Evolutionary conservation across 2,329 filamentous ascomycete species (phyloP).

Genomic region (Metarhizium anisopliae): DNA sequence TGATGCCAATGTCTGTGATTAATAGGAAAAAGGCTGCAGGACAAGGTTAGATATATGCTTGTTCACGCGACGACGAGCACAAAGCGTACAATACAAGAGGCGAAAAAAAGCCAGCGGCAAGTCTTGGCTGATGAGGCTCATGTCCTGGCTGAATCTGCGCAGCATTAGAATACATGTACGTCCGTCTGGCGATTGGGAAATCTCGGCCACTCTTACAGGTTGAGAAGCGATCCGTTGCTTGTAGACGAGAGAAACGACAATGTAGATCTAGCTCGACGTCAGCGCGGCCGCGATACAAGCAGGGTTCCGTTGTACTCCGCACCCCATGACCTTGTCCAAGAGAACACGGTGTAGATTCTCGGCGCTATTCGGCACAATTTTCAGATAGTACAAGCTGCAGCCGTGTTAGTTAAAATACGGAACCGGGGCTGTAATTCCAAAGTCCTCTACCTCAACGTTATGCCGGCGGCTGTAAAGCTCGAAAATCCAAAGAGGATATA

Average conservation of each 20-base stretch:
- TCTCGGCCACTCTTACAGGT: background rate
- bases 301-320: background rate
- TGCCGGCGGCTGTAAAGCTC: background rate
- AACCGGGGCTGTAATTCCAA: too few species aligned
- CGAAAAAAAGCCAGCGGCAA: slow-evolving; percentile 3
- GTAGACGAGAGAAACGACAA: background rate
- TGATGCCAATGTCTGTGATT: slow-evolving; percentile 17
- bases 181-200: background rate
- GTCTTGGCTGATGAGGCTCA: slow-evolving; percentile 6
- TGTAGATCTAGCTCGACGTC: background rate
- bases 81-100: background rate
- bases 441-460: background rate
- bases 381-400: background rate
- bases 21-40: background rate
- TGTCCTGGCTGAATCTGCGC: slow-evolving; percentile 9
- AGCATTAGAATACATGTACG: background rate
- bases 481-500: background rate
- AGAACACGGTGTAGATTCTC: background rate
- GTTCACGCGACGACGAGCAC: background rate
- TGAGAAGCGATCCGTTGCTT: slow-evolving; percentile 1
- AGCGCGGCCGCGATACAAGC: background rate
- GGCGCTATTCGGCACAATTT: background rate
- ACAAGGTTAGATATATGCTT: background rate
- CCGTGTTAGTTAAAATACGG: background rate
- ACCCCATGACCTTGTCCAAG: slow-evolving; percentile 1